A percentile compares a stretch with the other conserved stretches of the same genome.
Evolutionary conservation across 2,329 filamentous ascomycete species (phyloP).

Genomic region (Ascochyta lentis): DNA sequence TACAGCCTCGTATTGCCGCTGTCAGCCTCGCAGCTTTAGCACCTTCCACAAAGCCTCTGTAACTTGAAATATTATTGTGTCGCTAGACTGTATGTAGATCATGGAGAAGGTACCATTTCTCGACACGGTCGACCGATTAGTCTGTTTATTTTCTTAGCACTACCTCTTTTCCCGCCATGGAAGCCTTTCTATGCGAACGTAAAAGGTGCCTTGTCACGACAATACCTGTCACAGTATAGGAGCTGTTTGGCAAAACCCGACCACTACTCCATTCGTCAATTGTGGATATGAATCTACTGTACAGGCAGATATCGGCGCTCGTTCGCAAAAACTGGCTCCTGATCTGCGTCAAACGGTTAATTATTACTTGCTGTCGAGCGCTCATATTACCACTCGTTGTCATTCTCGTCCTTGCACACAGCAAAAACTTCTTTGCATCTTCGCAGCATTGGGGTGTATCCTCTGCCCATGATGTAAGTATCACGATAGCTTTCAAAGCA

Average conservation of each 20-base stretch:
- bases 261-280: too few relatives aligned
- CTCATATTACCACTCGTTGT: conserved; percentile 32
- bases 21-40: conserved; percentile 8
- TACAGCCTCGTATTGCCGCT: conserved; percentile 4
- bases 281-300: conserved; percentile 23
- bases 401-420: conserved; percentile 29
- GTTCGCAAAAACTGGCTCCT: conserved; percentile 38
- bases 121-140: too few relatives aligned
- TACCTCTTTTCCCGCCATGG: too few relatives aligned
- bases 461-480: conserved; percentile 30
- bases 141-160: too few relatives aligned
- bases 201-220: too few relatives aligned
- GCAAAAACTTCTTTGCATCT: conserved; percentile 33
- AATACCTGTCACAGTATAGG: too few relatives aligned
- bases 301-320: conserved; percentile 33
- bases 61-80: background rate
- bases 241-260: background rate
- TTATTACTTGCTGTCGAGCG: conserved; percentile 33
- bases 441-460: conserved; percentile 30
- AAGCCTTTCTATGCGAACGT: too few relatives aligned
- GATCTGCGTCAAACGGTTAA: conserved; percentile 26
- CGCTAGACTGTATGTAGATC: background rate
- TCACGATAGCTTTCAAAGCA: background rate
- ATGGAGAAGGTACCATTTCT: background rate
- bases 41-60: background rate